Conservation (phyloP, 768 basidiomycete species). For the Xerocomellus amylosporus region DNA sequence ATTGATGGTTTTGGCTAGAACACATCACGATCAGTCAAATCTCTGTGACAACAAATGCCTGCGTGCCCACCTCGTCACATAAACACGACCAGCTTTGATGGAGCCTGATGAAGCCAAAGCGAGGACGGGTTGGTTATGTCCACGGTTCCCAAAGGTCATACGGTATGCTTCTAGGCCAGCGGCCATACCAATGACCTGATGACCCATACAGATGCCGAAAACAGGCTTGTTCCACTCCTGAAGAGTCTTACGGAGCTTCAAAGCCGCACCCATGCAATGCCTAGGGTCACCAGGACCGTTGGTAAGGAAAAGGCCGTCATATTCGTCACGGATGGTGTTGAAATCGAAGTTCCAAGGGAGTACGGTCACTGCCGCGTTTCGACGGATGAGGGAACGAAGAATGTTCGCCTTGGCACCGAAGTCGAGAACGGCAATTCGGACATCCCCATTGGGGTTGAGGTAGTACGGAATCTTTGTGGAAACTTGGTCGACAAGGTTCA, state of each 20-base stretch:
- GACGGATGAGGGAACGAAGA: constrained; percentile 83
- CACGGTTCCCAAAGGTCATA: constrained; percentile 99
- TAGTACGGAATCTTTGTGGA: constrained; percentile 84
- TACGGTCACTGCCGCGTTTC: constrained; percentile 90
- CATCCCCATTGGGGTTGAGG: constrained; percentile 81
- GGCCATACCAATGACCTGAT: constrained; percentile 97
- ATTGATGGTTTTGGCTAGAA: constrained; percentile 91
- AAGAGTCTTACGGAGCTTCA: constrained; percentile 77
- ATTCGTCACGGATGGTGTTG: constrained; percentile 85
- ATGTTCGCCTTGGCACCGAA: constrained; percentile 99
- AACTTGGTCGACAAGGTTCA: constrained; percentile 92
- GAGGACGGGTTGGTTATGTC: constrained; percentile 98
- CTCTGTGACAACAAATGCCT: neutral
- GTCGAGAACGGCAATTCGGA: constrained; percentile 94
- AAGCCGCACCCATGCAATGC: constrained; percentile 82
- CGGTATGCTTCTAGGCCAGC: constrained; percentile 95
- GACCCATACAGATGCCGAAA: constrained; percentile 99
- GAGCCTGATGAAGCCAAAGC: constrained; percentile 92
- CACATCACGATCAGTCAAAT: constrained; percentile 3
- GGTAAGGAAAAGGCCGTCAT: constrained; percentile 91
- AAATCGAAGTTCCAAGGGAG: constrained; percentile 98
- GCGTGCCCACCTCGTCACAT: constrained; percentile 77
- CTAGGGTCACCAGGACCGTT: constrained; percentile 96
- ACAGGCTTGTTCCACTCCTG: constrained; percentile 90
- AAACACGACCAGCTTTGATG: constrained; percentile 93